A percentile compares a stretch with the other conserved stretches of the same genome.
phyloP scores from a whole-genome alignment of 305 asterid genomes.

The Fraxinus velutina region DNA sequence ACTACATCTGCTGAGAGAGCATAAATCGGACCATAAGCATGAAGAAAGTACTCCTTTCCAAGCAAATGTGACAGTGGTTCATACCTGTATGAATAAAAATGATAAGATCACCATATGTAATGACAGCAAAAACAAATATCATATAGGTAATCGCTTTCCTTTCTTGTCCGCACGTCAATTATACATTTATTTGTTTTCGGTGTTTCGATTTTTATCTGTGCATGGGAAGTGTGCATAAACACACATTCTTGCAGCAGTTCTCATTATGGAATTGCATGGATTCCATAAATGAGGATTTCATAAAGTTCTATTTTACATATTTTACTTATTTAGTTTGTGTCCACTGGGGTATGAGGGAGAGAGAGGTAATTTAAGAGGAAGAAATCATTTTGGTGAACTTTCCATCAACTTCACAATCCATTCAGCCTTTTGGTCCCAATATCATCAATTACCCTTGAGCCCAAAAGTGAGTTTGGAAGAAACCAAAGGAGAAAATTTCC shows the following conservation, averaged over 20 bases:
- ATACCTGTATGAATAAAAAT: conserved; percentile 56
- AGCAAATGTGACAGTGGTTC: conserved; percentile 78
- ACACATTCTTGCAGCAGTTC: not conserved
- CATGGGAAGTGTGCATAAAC: not conserved
- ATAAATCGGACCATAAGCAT: conserved; percentile 95
- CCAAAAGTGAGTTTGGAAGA: not conserved
- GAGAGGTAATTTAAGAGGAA: not conserved
- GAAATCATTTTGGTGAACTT: not conserved
- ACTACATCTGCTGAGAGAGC: conserved; percentile 95
- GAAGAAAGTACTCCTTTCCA: conserved; percentile 93
- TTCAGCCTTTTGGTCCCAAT: not conserved
- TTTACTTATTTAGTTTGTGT: not conserved
- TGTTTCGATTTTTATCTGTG: not conserved
- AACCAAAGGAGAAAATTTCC: not conserved
- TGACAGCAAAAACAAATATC: not conserved
- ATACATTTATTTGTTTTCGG: not conserved
- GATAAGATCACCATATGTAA: conserved; percentile 20
- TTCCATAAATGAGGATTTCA: not conserved
- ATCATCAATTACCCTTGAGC: not conserved
- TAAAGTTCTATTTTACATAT: not conserved
- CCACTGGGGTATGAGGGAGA: not conserved
- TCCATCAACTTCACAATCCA: not conserved
- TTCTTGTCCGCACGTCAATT: not conserved
- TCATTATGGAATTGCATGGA: not conserved
- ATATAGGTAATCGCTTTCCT: not conserved